A percentile compares a stretch with the other conserved stretches of the same genome.
These are phyloP conservation scores for Melampsora americana DNA, from an alignment of 1,284 basidiomycete genomes.

Conservation along the genomic window DNA sequence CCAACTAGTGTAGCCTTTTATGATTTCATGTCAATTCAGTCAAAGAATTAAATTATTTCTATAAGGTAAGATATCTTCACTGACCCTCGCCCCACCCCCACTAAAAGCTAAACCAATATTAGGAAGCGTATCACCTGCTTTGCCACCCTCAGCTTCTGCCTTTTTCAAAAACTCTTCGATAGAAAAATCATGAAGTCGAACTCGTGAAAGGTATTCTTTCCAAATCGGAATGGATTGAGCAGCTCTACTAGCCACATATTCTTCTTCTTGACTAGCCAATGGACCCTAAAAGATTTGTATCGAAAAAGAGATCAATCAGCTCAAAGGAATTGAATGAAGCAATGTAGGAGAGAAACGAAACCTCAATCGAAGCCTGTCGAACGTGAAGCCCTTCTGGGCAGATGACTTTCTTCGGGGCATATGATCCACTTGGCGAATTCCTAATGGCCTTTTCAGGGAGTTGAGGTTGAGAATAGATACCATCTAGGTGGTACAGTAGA, in stretches of 20 bases:
- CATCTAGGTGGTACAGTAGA: no score
- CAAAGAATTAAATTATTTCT: no score
- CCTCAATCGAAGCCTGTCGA: slow-evolving; percentile 28
- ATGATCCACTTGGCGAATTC: slow-evolving; percentile 34
- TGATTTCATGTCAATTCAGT: no score
- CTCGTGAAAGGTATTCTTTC: slow-evolving; percentile 27
- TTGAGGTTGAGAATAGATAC: no score
- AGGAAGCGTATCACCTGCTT: slow-evolving; percentile 24
- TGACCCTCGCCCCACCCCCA: slow-evolving; percentile 30
- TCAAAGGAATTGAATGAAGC: no score
- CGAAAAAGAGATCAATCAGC: neutral
- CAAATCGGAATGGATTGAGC: slow-evolving; percentile 18
- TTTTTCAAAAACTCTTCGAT: slow-evolving; percentile 8
- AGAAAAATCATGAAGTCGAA: slow-evolving; percentile 17
- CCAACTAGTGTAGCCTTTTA: slow-evolving; percentile 1
- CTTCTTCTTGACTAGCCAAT: slow-evolving; percentile 2
- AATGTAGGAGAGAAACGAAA: neutral
- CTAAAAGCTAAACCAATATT: slow-evolving; percentile 29
- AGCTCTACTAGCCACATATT: slow-evolving; percentile 16
- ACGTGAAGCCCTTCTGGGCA: slow-evolving; percentile 31
- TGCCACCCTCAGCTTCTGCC: slow-evolving; percentile 16
- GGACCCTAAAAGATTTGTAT: neutral
- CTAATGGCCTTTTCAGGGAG: slow-evolving; percentile 10
- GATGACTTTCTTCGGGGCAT: slow-evolving; percentile 24
- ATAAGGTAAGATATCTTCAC: neutral